Percentiles rank a stretch among this genome's conserved stretches.
phyloP scores from a whole-genome alignment of 495 filamentous ascomycete species.

The Penicillium egyptiacum region DNA sequence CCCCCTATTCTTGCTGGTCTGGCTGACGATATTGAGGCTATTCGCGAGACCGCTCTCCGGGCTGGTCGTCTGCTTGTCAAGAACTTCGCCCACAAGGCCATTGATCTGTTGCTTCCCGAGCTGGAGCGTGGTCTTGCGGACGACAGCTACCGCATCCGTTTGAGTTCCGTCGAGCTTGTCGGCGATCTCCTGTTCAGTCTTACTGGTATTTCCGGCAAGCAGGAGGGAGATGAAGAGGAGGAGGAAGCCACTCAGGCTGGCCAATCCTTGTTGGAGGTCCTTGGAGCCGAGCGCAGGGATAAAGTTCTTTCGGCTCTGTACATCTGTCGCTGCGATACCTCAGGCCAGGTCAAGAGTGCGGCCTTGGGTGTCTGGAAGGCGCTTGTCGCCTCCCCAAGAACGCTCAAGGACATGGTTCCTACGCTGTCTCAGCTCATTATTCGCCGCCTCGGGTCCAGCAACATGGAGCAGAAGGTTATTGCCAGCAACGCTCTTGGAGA shows the following conservation, averaged over 20 bases:
- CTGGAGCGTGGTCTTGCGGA: conserved; percentile 93
- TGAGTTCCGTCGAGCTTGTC: conserved; percentile 96
- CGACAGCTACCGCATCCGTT: conserved; percentile 91
- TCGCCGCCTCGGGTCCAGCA: conserved; percentile 87
- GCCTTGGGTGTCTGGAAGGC: conserved; percentile 96
- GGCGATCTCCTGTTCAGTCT: conserved; percentile 97
- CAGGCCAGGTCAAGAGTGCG: conserved; percentile 83
- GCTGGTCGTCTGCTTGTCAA: conserved; percentile 94
- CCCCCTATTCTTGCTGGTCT: conserved; percentile 92
- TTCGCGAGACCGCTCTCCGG: conserved; percentile 88
- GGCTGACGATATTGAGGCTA: conserved; percentile 92
- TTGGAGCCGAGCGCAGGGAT: conserved; percentile 93
- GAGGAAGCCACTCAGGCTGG: conserved; percentile 78
- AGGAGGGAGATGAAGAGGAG: conserved; percentile 79
- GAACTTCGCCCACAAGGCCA: conserved; percentile 93
- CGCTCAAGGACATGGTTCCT: conserved; percentile 90
- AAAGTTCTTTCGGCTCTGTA: conserved; percentile 93
- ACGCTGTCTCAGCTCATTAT: conserved; percentile 94
- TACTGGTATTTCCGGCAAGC: conserved; percentile 85
- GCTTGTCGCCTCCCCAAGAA: conserved; percentile 86
- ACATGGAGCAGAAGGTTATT: conserved; percentile 98
- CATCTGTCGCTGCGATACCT: conserved; percentile 97
- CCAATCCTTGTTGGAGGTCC: conserved; percentile 84
- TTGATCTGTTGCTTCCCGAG: conserved; percentile 90
- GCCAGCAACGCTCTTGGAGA: conserved; percentile 96